These are phyloP conservation scores for Phytophthora tentaculata DNA, from an alignment of 352 stramenopile genomes.

Conservation along the genomic window DNA sequence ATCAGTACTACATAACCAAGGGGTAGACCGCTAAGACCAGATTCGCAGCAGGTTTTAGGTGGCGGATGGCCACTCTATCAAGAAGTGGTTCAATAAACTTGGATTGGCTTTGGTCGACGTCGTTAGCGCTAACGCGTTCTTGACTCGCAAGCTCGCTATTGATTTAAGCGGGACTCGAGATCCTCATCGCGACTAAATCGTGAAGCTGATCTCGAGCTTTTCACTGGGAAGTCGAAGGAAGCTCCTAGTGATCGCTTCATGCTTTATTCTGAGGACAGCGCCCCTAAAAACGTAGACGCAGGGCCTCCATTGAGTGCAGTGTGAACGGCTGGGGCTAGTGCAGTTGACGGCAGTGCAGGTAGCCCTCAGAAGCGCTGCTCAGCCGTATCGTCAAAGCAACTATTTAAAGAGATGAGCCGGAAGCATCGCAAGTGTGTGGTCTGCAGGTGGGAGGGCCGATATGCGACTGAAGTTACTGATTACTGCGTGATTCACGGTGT, in stretches of 20 bases:
- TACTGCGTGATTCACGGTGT: background rate
- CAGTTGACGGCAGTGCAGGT: background rate
- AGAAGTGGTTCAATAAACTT: conserved; percentile 6
- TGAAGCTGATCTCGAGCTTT: background rate
- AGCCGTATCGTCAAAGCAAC: background rate
- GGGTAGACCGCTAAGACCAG: background rate
- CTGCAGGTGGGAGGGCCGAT: background rate
- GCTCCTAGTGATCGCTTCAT: conserved; percentile 1
- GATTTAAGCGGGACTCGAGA: background rate
- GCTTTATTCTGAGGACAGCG: background rate
- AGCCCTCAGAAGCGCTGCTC: conserved; percentile 2
- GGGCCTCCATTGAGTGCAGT: background rate
- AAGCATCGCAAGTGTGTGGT: background rate
- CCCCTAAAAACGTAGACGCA: background rate
- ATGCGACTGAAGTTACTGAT: background rate
- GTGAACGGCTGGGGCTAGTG: background rate
- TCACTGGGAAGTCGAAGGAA: background rate
- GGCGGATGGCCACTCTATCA: background rate
- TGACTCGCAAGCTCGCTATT: background rate
- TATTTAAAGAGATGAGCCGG: background rate
- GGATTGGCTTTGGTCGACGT: conserved; percentile 1
- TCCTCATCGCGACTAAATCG: background rate
- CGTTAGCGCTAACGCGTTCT: background rate
- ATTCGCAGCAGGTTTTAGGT: conserved; percentile 2
- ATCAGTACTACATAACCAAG: conserved; percentile 6